Conservation (phyloP, 2,329 filamentous ascomycete species). For the Epichloe aotearoae region DNA sequence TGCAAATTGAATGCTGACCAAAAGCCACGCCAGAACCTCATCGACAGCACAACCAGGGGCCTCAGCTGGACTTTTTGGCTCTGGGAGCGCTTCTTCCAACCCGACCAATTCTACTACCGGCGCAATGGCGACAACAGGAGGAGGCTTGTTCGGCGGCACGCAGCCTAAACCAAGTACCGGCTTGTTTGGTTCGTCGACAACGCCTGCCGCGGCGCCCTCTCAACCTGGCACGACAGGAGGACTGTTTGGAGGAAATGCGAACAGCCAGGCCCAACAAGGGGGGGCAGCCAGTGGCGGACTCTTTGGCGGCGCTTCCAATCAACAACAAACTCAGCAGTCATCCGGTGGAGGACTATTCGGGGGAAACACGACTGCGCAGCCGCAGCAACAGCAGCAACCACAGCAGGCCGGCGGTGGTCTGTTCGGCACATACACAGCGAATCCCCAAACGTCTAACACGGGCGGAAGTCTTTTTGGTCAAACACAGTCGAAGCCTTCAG, state of each 20-base stretch:
- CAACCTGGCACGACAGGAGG: conserved; percentile 10
- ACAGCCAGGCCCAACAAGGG: conserved; percentile 7
- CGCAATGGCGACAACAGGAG: conserved; percentile 23
- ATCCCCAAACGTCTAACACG: conserved; percentile 8
- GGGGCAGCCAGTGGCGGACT: conserved; percentile 1
- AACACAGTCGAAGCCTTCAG: conserved; percentile 19
- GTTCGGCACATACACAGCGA: conserved; percentile 14
- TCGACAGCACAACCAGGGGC: conserved; percentile 20
- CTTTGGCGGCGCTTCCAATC: conserved; percentile 6
- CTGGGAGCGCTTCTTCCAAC: conserved; percentile 14
- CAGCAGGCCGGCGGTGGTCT: conserved; percentile 17
- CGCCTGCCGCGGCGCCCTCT: conserved; percentile 11
- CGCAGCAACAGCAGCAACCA: conserved; percentile 15
- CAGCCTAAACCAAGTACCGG: conserved; percentile 15
- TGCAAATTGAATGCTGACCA: background rate
- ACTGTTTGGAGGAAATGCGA: conserved; percentile 15
- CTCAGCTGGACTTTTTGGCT: conserved; percentile 24
- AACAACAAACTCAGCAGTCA: conserved; percentile 15
- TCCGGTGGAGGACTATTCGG: conserved; percentile 20
- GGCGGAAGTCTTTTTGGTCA: conserved; percentile 20
- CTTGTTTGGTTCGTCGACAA: conserved; percentile 18
- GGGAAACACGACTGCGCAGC: conserved; percentile 11
- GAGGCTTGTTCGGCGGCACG: conserved; percentile 23
- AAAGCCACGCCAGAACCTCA: conserved; percentile 10
- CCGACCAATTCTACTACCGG: conserved; percentile 14